Conservation (phyloP, 2,329 filamentous ascomycete genomes). For the Zymoseptoria brevis region DNA sequence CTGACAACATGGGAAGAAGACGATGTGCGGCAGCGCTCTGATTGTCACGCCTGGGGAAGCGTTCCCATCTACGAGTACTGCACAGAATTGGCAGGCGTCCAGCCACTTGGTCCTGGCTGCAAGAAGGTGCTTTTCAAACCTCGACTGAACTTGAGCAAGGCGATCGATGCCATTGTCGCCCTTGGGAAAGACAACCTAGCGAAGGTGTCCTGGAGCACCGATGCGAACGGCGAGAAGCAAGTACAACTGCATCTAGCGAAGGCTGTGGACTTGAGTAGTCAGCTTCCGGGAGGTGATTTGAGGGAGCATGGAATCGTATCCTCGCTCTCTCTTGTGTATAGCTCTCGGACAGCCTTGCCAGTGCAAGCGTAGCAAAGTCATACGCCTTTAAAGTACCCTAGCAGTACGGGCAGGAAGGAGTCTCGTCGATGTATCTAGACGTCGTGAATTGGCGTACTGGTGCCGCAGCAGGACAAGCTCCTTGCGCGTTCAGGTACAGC, state of each 20-base stretch:
- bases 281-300: neutral
- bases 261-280: neutral
- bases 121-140: conserved; percentile 24
- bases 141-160: conserved; percentile 18
- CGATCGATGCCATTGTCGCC: conserved; percentile 21
- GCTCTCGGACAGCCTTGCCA: neutral
- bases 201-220: neutral
- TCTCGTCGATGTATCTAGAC: too few species aligned
- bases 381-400: too few species aligned
- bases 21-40: conserved; percentile 35
- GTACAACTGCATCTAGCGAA: neutral
- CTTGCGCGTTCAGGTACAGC: too few species aligned
- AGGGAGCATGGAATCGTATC: conserved; percentile 1
- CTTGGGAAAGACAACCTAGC: conserved; percentile 19
- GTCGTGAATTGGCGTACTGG: too few species aligned
- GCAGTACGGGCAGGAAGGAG: too few species aligned
- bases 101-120: conserved; percentile 13
- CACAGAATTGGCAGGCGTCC: conserved; percentile 31
- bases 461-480: too few species aligned
- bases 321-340: conserved; percentile 1
- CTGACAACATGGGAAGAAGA: conserved; percentile 39
- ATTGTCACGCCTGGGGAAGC: conserved; percentile 40
- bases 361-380: too few species aligned
- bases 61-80: conserved; percentile 38
- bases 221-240: neutral